Evolutionary conservation across 2,329 filamentous ascomycete genomes (phyloP).

Genomic region (Talaromyces sp.): DNA sequence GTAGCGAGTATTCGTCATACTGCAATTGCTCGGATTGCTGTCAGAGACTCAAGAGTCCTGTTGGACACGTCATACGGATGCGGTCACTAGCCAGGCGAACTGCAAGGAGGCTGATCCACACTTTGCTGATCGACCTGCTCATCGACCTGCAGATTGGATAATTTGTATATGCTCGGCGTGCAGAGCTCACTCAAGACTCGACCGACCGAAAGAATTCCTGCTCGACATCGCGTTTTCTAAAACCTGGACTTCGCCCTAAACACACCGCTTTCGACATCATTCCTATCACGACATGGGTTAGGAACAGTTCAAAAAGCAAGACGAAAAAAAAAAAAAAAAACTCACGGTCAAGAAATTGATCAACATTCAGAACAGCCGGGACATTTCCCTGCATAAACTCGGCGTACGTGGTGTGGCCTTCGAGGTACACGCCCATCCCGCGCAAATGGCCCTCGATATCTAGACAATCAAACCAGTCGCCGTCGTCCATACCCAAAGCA

Average conservation of each 20-base stretch:
- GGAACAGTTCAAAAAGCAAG: not conserved
- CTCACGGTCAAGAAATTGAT: conserved; percentile 6
- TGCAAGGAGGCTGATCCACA: not conserved
- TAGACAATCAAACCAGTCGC: conserved; percentile 19
- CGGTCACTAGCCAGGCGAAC: not conserved
- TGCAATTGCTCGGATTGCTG: not conserved
- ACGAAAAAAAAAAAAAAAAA: not conserved
- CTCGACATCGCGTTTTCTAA: conserved; percentile 6
- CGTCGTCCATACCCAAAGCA: conserved; percentile 8
- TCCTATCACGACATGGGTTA: not conserved
- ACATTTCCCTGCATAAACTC: conserved; percentile 7
- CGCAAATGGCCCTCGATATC: conserved; percentile 18
- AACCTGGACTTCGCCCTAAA: conserved; percentile 3
- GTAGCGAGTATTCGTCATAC: not conserved
- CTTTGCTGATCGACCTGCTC: not conserved
- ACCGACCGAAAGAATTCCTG: conserved; percentile 10
- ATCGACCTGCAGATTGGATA: not conserved
- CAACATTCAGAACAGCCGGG: conserved; percentile 6
- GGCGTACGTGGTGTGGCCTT: not conserved
- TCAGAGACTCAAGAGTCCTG: not conserved
- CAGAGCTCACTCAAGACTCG: conserved; percentile 1
- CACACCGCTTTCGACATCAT: conserved; percentile 10
- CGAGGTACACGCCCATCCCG: conserved; percentile 8
- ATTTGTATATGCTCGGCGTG: not conserved
- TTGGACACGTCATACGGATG: not conserved